Percentiles rank a stretch among this genome's conserved stretches.
phyloP scores from a whole-genome alignment of 2,329 filamentous ascomycete genomes.

The Botrytis paeoniae region DNA sequence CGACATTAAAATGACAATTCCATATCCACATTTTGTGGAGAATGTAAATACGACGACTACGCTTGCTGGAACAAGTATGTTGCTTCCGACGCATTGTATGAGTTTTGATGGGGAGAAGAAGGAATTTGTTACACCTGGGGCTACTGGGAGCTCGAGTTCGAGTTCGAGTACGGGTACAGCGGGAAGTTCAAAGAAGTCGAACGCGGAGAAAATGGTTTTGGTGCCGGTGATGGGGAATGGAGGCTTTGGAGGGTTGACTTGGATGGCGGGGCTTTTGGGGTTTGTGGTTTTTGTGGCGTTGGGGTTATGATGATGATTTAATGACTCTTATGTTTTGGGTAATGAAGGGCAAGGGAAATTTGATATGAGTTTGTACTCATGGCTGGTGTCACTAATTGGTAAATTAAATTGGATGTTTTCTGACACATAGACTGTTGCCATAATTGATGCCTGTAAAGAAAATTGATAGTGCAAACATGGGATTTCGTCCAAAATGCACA shows the following conservation, averaged over 20 bases:
- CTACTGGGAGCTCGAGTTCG: background rate
- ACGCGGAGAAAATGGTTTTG: background rate
- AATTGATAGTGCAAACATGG: too few species aligned
- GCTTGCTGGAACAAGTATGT: background rate
- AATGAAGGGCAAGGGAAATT: background rate
- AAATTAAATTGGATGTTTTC: accelerated
- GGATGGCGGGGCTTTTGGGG: background rate
- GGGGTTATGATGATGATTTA: background rate
- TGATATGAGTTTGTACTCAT: background rate
- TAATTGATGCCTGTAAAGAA: background rate
- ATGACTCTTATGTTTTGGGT: background rate
- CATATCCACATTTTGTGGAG: background rate
- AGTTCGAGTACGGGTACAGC: background rate
- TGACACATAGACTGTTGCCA: too few species aligned
- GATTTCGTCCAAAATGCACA: too few species aligned
- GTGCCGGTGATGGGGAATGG: background rate
- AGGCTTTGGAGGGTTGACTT: background rate
- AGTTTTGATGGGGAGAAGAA: slow-evolving; percentile 6
- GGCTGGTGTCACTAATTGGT: background rate
- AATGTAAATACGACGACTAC: background rate
- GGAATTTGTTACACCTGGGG: background rate
- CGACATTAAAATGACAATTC: background rate
- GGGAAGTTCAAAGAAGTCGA: background rate
- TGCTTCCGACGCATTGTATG: slow-evolving; percentile 9
- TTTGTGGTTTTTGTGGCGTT: slow-evolving; percentile 3